Evolutionary conservation across 1,284 basidiomycete species (phyloP).

Genomic region (Xerocomus nothofagi): DNA sequence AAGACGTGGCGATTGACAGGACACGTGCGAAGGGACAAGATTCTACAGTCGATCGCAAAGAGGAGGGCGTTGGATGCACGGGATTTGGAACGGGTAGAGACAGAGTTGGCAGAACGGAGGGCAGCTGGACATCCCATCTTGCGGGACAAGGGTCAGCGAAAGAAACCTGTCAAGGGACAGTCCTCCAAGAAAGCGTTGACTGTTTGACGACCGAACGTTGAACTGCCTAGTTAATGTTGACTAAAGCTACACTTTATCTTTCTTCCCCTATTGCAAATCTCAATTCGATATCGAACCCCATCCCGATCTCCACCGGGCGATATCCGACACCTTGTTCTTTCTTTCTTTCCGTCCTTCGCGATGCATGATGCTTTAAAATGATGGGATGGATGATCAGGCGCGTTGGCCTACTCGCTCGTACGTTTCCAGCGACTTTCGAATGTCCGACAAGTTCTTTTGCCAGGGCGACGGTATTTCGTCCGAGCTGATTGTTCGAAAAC

Average conservation of each 20-base stretch:
- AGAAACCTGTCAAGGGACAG: constrained; percentile 3
- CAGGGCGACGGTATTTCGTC: constrained; percentile 32
- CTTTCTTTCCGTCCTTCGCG: not conserved
- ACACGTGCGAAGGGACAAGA: constrained; percentile 43
- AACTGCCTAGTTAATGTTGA: constrained; percentile 8
- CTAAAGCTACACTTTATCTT: constrained; percentile 28
- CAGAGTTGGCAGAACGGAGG: constrained; percentile 25
- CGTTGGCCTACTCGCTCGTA: constrained; percentile 18
- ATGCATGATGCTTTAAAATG: constrained; percentile 1
- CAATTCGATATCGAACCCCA: not conserved
- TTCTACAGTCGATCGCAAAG: constrained; percentile 37
- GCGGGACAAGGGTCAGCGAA: constrained; percentile 18
- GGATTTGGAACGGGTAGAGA: constrained; percentile 24
- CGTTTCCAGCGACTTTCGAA: constrained; percentile 34
- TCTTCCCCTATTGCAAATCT: not conserved
- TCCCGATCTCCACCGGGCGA: not conserved
- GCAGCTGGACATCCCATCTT: constrained; percentile 23
- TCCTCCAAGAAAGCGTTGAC: constrained; percentile 13
- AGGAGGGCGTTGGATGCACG: constrained; percentile 28
- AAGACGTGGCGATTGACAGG: constrained; percentile 47
- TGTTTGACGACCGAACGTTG: not conserved
- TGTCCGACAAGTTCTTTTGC: constrained; percentile 30
- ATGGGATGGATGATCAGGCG: constrained; percentile 12
- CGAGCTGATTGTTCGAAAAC: constrained; percentile 19
- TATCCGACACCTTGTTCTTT: not conserved